Evolutionary conservation across 1,139 yeast genomes (phyloP).

Genomic region (Hyphopichia burtonii): DNA sequence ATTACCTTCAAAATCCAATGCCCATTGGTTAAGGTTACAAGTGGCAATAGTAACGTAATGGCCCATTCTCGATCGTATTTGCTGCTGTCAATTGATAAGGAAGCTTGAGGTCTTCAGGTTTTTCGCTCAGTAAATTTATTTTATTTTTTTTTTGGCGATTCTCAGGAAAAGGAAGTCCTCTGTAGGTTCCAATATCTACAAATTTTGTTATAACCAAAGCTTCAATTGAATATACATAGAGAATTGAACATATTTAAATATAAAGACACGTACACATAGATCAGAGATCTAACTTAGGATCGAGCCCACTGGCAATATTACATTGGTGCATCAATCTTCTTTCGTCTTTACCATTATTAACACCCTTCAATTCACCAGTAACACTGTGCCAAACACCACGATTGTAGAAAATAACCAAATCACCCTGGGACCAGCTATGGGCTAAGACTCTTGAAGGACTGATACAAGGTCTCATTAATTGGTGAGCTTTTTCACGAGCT

Average conservation of each 20-base stretch:
- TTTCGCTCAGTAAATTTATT: background rate
- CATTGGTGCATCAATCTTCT: constrained; percentile 89
- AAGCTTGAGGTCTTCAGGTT: too few relatives aligned
- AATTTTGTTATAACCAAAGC: background rate
- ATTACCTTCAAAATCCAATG: constrained; percentile 96
- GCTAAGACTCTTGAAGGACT: constrained; percentile 71
- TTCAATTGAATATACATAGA: background rate
- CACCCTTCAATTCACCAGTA: constrained; percentile 74
- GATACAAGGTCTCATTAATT: constrained; percentile 83
- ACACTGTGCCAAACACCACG: constrained; percentile 90
- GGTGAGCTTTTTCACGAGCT: constrained; percentile 70
- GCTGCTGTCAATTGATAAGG: background rate
- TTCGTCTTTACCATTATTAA: constrained; percentile 57
- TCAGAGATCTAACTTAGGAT: constrained; percentile 42
- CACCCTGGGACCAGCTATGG: constrained; percentile 81
- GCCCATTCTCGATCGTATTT: constrained; percentile 31
- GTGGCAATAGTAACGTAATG: constrained; percentile 60
- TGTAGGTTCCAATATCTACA: too few relatives aligned
- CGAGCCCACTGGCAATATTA: constrained; percentile 78
- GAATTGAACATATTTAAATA: background rate
- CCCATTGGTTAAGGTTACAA: constrained; percentile 94
- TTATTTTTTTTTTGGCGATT: too few relatives aligned
- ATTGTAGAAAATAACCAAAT: constrained; percentile 79
- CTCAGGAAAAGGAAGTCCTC: too few relatives aligned
- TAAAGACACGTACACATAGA: background rate